phyloP scores from a whole-genome alignment of 306 rosid genomes.

The Casuarina cunninghamiana region DNA sequence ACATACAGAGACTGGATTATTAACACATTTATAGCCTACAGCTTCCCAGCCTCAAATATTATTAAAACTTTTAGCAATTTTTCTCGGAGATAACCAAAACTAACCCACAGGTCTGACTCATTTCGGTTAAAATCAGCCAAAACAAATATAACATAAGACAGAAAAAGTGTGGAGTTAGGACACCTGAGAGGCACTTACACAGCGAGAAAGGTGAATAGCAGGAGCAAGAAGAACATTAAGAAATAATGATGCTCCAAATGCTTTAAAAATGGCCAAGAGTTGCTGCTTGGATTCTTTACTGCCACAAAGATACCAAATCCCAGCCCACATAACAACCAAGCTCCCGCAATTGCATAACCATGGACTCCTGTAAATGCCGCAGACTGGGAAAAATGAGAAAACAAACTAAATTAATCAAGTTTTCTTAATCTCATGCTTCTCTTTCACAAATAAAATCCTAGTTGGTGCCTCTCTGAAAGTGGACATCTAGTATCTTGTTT shows the following conservation, averaged over 20 bases:
- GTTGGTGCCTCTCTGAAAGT: background rate
- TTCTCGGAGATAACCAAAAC: too few species aligned
- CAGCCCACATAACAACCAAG: slow-evolving; percentile 67
- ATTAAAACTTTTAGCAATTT: too few species aligned
- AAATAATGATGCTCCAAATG: slow-evolving; percentile 38
- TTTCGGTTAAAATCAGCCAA: background rate
- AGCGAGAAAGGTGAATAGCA: slow-evolving; percentile 55
- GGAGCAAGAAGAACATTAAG: slow-evolving; percentile 39
- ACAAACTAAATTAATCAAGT: slow-evolving; percentile 36
- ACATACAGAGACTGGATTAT: background rate
- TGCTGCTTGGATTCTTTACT: slow-evolving; percentile 33
- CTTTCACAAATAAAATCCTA: background rate
- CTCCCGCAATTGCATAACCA: slow-evolving; percentile 58
- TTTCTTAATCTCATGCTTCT: background rate
- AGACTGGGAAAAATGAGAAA: slow-evolving; percentile 80
- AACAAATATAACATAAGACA: background rate
- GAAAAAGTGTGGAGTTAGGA: background rate
- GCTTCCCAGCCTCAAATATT: background rate
- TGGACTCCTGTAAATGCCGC: slow-evolving; percentile 88
- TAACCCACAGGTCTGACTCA: too few species aligned
- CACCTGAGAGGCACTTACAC: slow-evolving; percentile 41
- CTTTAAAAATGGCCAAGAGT: slow-evolving; percentile 32
- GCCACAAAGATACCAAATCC: slow-evolving; percentile 44
- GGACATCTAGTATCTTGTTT: background rate
- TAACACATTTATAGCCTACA: background rate